phyloP scores from a whole-genome alignment of 208 protist species.

The Balamuthia mandrillaris region DNA sequence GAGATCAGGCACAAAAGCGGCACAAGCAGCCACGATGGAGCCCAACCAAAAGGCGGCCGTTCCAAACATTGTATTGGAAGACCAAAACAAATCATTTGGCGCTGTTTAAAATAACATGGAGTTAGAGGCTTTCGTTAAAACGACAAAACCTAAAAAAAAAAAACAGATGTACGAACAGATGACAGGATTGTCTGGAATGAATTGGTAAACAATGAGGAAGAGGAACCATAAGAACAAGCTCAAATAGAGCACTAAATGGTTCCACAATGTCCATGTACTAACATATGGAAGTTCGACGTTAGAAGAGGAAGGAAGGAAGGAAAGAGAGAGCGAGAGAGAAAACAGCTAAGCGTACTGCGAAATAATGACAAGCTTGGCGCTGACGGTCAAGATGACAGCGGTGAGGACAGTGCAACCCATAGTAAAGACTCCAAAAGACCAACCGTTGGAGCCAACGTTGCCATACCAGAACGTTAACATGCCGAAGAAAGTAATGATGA shows the following conservation, averaged over 20 bases:
- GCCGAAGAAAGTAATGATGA: conserved; percentile 27
- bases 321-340: not conserved
- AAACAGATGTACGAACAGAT: not conserved
- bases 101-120: not conserved
- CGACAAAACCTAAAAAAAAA: not conserved
- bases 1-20: conserved; percentile 2
- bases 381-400: not conserved
- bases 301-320: no score
- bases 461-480: not conserved
- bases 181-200: conserved; percentile 22
- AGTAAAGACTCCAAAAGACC: conserved; percentile 6
- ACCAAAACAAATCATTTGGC: conserved; percentile 18
- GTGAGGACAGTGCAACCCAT: conserved; percentile 17
- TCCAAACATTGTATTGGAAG: not conserved
- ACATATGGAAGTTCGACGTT: no score
- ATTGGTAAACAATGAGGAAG: conserved; percentile 14
- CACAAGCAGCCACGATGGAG: not conserved
- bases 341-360: not conserved
- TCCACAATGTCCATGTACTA: conserved; percentile 6
- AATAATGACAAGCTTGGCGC: not conserved
- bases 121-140: not conserved
- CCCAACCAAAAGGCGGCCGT: conserved; percentile 1
- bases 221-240: conserved; percentile 10
- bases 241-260: conserved; percentile 16
- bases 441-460: not conserved